Evolutionary conservation across 257 asterid species (phyloP).

Genomic region (Salvia miltiorrhiza): DNA sequence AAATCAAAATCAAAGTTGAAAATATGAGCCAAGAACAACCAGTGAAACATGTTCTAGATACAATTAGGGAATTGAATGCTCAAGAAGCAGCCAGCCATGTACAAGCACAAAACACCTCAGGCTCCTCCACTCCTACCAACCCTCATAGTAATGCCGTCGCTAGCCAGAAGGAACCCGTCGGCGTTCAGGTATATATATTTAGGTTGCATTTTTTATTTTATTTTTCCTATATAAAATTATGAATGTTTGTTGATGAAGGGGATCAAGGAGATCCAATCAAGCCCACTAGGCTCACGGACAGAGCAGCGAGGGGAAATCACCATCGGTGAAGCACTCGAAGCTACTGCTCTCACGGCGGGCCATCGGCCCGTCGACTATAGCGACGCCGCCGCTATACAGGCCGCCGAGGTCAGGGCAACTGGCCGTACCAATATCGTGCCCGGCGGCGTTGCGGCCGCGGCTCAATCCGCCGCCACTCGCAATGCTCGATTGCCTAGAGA

Average conservation of each 20-base stretch:
- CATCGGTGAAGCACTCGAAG: conserved; percentile 96
- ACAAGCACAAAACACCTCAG: not conserved
- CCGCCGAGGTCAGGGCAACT: conserved; percentile 97
- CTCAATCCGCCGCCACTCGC: conserved; percentile 97
- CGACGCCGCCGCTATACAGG: conserved; percentile 97
- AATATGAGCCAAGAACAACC: conserved; percentile 63
- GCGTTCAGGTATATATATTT: conserved; percentile 22
- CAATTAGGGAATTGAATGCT: conserved; percentile 3
- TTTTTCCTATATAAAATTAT: no score
- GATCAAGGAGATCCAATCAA: conserved; percentile 17
- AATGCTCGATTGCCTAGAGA: conserved; percentile 71
- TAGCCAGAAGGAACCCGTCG: conserved; percentile 26
- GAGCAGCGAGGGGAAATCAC: conserved; percentile 57
- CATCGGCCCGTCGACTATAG: conserved; percentile 81
- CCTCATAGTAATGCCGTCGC: conserved; percentile 7
- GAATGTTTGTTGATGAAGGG: conserved; percentile 1
- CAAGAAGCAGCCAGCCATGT: conserved; percentile 12
- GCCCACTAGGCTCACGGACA: conserved; percentile 23
- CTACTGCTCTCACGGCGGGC: conserved; percentile 86
- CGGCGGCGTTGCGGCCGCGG: conserved; percentile 98
- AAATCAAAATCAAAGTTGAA: not conserved
- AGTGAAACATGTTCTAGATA: conserved; percentile 24
- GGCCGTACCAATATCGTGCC: conserved; percentile 91
- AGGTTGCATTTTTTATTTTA: no score
- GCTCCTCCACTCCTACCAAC: not conserved